Percentiles rank a stretch among this genome's conserved stretches.
Evolutionary conservation across 2,329 filamentous ascomycete species (phyloP).

Genomic region (Curvularia sp.): DNA sequence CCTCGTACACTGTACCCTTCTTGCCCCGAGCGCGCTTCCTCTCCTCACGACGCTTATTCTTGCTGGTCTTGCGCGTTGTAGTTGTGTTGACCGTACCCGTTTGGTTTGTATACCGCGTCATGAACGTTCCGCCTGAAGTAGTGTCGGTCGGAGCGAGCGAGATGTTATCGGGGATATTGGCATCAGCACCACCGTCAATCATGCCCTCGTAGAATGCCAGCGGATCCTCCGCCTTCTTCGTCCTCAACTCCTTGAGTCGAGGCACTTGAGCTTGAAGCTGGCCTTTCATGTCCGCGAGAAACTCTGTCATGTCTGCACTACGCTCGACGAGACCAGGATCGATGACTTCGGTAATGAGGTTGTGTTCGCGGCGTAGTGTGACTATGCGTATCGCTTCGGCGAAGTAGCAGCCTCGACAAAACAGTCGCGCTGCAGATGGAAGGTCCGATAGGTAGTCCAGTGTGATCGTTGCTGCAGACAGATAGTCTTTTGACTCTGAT

Average conservation of each 20-base stretch:
- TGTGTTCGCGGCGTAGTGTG: slow-evolving; percentile 64
- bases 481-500: slow-evolving; percentile 83
- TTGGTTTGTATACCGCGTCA: slow-evolving; percentile 88
- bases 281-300: slow-evolving; percentile 88
- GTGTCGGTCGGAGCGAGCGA: slow-evolving; percentile 87
- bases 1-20: slow-evolving; percentile 97
- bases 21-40: slow-evolving; percentile 93
- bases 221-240: slow-evolving; percentile 83
- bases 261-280: slow-evolving; percentile 87
- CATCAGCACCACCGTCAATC: slow-evolving; percentile 42
- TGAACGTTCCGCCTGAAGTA: slow-evolving; percentile 80
- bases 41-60: slow-evolving; percentile 89
- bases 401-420: slow-evolving; percentile 89
- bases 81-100: slow-evolving; percentile 75
- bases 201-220: slow-evolving; percentile 84
- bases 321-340: slow-evolving; percentile 83
- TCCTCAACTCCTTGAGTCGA: slow-evolving; percentile 80
- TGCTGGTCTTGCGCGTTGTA: slow-evolving; percentile 79
- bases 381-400: slow-evolving; percentile 85
- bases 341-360: slow-evolving; percentile 72
- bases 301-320: slow-evolving; percentile 82
- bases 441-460: slow-evolving; percentile 80
- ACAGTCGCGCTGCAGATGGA: slow-evolving; percentile 72
- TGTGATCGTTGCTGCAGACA: slow-evolving; percentile 78
- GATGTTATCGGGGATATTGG: slow-evolving; percentile 87